Conservation (phyloP, 305 asterid species). For the Galium porrigens region DNA sequence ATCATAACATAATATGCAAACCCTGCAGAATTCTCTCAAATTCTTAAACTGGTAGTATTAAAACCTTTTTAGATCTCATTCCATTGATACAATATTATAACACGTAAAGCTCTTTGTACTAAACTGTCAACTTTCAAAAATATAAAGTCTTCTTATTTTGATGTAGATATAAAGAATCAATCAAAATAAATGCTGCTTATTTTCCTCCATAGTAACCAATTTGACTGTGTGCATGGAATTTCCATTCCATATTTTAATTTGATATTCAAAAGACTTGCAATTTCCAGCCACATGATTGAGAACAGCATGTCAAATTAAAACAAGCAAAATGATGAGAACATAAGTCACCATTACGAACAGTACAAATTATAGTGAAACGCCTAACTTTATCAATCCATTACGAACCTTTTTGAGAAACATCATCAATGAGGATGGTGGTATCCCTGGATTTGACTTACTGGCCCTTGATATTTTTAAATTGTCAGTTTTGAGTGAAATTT, state of each 20-base stretch:
- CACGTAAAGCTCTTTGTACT: background rate
- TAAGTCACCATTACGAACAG: background rate
- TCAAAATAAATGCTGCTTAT: background rate
- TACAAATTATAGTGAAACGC: background rate
- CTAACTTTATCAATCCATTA: background rate
- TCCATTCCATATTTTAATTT: background rate
- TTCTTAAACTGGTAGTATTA: background rate
- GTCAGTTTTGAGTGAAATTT: constrained; percentile 41
- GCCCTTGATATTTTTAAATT: constrained; percentile 46
- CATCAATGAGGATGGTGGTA: constrained; percentile 88
- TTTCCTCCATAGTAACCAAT: background rate
- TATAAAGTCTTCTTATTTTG: background rate
- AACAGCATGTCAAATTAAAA: background rate
- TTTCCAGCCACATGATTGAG: background rate
- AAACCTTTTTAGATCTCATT: background rate
- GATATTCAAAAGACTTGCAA: background rate
- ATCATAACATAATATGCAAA: background rate
- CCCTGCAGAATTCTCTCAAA: background rate
- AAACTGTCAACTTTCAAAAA: background rate
- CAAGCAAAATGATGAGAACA: background rate
- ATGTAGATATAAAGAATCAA: background rate
- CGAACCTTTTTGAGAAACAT: constrained; percentile 71
- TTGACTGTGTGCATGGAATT: background rate
- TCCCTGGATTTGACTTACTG: constrained; percentile 69
- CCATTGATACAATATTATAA: background rate